phyloP scores from a whole-genome alignment of 257 asterid species.

The Lycium ferocissimum region DNA sequence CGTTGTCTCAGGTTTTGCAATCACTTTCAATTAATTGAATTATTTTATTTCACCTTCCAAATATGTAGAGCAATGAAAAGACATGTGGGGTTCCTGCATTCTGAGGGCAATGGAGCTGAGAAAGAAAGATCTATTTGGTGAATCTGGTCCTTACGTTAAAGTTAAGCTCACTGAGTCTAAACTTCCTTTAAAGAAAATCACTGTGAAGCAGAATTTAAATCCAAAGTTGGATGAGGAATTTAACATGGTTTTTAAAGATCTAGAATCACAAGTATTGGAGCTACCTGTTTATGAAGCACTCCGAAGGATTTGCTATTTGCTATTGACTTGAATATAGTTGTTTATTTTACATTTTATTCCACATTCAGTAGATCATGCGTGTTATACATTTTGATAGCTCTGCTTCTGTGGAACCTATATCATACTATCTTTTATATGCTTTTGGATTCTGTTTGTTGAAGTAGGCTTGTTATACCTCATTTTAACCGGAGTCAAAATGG shows the following conservation, averaged over 20 bases:
- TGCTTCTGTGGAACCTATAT: too few species aligned
- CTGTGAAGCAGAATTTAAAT: conserved; percentile 81
- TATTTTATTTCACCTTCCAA: conserved; percentile 37
- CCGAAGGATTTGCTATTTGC: too few species aligned
- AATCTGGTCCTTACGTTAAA: conserved; percentile 94
- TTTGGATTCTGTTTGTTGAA: too few species aligned
- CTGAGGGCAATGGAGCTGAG: conserved; percentile 75
- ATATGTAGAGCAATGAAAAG: conserved; percentile 83
- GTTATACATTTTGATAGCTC: too few species aligned
- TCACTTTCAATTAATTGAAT: neutral
- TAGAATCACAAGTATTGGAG: conserved; percentile 83
- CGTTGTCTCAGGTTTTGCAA: neutral
- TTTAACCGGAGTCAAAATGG: too few species aligned
- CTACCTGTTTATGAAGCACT: conserved; percentile 56
- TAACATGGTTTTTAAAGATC: conserved; percentile 83
- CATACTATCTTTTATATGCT: too few species aligned
- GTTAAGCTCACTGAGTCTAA: conserved; percentile 89
- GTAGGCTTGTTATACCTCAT: too few species aligned
- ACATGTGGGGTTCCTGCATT: conserved; percentile 96
- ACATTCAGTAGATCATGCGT: too few species aligned
- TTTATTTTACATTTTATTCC: too few species aligned
- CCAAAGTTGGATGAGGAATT: conserved; percentile 97
- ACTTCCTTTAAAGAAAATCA: conserved; percentile 94
- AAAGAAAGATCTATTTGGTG: conserved; percentile 93
- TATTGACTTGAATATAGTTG: too few species aligned